Evolutionary conservation across 768 basidiomycete genomes (phyloP).

Genomic region (Crepidotus variabilis): DNA sequence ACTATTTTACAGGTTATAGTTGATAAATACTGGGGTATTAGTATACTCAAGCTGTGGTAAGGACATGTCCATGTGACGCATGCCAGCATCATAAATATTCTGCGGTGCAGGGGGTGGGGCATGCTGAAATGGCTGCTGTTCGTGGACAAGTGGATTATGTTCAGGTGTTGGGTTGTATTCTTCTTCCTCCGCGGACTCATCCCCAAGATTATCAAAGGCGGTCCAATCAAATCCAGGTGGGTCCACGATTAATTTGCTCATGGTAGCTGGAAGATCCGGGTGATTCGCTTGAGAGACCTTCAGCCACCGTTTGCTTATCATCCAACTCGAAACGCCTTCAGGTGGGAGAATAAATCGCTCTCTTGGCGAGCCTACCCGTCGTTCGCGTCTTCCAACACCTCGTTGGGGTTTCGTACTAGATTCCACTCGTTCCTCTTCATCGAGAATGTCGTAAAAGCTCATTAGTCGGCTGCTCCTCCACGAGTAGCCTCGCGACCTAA

Average conservation of each 20-base stretch:
- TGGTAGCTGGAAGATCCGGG: slow-evolving; percentile 40
- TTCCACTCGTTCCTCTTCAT: slow-evolving; percentile 49
- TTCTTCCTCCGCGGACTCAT: slow-evolving; percentile 47
- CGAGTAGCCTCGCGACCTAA: slow-evolving; percentile 54
- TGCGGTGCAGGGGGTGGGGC: neutral
- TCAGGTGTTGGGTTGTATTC: slow-evolving; percentile 10
- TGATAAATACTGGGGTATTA: slow-evolving; percentile 24
- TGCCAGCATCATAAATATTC: slow-evolving; percentile 11
- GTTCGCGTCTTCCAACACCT: slow-evolving; percentile 52
- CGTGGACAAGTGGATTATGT: neutral
- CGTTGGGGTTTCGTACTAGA: slow-evolving; percentile 49
- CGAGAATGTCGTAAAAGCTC: slow-evolving; percentile 57
- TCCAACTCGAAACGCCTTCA: slow-evolving; percentile 63
- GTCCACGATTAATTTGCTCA: slow-evolving; percentile 45
- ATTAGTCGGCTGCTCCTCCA: slow-evolving; percentile 70
- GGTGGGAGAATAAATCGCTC: slow-evolving; percentile 60
- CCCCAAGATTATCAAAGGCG: slow-evolving; percentile 46
- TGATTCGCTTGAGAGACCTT: slow-evolving; percentile 34
- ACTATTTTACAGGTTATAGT: slow-evolving; percentile 26
- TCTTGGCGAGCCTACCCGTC: slow-evolving; percentile 51
- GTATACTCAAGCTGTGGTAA: slow-evolving; percentile 16
- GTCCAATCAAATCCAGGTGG: slow-evolving; percentile 48
- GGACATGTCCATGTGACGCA: slow-evolving; percentile 14
- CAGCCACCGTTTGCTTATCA: slow-evolving; percentile 71
- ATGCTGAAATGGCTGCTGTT: slow-evolving; percentile 1